These are phyloP conservation scores for Vitis rupestris DNA, from an alignment of 164 flowering plant genomes.

Conservation along the genomic window DNA sequence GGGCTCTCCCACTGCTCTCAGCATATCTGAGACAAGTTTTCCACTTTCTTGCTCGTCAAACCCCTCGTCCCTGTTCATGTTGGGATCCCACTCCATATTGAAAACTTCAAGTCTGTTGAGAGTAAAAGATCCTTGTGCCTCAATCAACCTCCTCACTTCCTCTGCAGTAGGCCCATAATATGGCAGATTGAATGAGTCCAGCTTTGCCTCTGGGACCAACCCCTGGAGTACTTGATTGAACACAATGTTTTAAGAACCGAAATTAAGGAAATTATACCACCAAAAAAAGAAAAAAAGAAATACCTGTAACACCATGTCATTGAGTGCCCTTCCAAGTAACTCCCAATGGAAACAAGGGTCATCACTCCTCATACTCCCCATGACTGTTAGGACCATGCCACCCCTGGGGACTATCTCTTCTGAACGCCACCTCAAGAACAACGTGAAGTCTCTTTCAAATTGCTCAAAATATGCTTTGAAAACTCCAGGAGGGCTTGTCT, in stretches of 20 bases:
- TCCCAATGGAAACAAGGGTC: constrained; percentile 3
- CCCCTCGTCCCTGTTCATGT: background rate
- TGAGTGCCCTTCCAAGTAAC: constrained; percentile 1
- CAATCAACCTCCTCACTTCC: background rate
- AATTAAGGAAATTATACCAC: too few relatives aligned
- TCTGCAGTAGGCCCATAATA: background rate
- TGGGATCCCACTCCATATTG: background rate
- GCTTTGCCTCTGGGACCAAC: background rate
- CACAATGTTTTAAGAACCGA: too few relatives aligned
- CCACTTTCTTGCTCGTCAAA: background rate
- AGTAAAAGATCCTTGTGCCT: background rate
- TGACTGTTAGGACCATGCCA: constrained; percentile 13
- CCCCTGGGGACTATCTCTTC: constrained; percentile 18
- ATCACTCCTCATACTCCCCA: constrained; percentile 5
- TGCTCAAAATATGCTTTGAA: constrained; percentile 10
- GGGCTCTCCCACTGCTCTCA: background rate
- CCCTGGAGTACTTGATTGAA: too few relatives aligned
- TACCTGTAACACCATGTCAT: constrained; percentile 5
- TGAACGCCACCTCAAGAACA: constrained; percentile 8
- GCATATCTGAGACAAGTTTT: background rate
- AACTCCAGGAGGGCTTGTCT: constrained; percentile 11
- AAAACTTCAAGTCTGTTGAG: background rate
- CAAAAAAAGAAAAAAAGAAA: too few relatives aligned
- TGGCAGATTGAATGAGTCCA: background rate
- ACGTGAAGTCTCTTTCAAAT: constrained; percentile 18